Percentiles rank a stretch among this genome's conserved stretches.
These are phyloP conservation scores for Leucosporidium scottii DNA, from an alignment of 768 basidiomycete species.

Conservation along the genomic window DNA sequence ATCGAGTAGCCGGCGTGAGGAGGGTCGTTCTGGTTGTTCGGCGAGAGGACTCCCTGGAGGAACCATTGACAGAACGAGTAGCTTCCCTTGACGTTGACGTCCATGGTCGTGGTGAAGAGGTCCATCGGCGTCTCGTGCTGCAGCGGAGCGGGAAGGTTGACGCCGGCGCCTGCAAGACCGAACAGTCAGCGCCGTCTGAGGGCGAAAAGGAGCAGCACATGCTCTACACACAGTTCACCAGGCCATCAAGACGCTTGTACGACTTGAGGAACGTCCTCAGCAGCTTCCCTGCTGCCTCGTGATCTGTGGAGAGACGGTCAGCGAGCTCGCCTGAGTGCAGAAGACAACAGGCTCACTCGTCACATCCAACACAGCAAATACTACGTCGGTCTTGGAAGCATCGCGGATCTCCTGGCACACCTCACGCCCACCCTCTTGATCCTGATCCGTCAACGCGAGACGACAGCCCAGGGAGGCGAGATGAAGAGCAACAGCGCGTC, in stretches of 20 bases:
- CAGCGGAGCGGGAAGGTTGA: constrained; percentile 12
- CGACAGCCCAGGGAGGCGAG: constrained; percentile 10
- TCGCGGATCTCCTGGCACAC: constrained; percentile 13
- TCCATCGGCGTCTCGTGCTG: constrained; percentile 4
- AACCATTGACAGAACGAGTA: constrained; percentile 27
- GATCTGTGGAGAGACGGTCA: constrained; percentile 8
- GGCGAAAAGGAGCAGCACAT: background rate
- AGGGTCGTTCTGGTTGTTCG: background rate
- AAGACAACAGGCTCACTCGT: background rate
- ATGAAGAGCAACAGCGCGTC: constrained; percentile 16
- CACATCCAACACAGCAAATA: constrained; percentile 11
- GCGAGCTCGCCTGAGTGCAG: background rate
- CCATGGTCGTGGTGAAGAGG: constrained; percentile 6
- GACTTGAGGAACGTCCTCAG: constrained; percentile 25
- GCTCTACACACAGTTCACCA: constrained; percentile 29
- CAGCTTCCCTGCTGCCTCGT: constrained; percentile 22
- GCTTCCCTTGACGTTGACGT: constrained; percentile 20
- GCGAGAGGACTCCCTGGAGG: background rate
- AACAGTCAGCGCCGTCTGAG: background rate
- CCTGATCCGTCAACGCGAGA: constrained; percentile 15
- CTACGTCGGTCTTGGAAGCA: constrained; percentile 7
- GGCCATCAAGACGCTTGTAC: constrained; percentile 24
- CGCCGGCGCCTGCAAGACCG: background rate
- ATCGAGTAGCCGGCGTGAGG: constrained; percentile 21
- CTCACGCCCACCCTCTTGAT: constrained; percentile 3